Conservation (phyloP, 2,329 filamentous ascomycete genomes). For the Dendrostoma leiphaemia region DNA sequence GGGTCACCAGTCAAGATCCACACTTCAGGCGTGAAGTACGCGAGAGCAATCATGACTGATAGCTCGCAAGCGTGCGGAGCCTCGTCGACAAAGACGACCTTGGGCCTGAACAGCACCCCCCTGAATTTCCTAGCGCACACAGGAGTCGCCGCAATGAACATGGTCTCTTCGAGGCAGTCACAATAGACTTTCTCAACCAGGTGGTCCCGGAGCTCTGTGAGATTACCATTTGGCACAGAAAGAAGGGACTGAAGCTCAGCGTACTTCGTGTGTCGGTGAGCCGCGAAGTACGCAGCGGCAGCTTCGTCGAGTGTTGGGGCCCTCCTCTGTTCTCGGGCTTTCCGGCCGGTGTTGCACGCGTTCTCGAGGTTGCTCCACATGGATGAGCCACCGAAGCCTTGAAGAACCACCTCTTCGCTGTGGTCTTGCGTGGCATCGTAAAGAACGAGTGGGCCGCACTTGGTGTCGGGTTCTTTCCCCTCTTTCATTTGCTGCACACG, state of each 20-base stretch:
- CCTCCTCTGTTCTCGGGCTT: neutral
- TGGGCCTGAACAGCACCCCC: neutral
- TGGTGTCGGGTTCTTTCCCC: neutral
- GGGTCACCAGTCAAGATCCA: conserved; percentile 1
- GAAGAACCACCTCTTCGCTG: neutral
- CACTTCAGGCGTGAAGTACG: neutral
- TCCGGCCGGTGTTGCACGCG: no score
- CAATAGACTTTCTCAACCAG: neutral
- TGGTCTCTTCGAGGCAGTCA: neutral
- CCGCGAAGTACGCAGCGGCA: neutral
- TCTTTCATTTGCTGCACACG: neutral
- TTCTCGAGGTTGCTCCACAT: no score
- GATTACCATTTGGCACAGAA: no score
- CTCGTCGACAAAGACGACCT: neutral
- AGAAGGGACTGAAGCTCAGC: neutral
- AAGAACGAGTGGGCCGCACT: neutral
- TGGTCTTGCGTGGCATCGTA: neutral
- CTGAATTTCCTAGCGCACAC: neutral
- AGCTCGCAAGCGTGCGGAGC: neutral
- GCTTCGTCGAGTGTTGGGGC: neutral
- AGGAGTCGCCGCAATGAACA: neutral
- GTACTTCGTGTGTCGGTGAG: neutral
- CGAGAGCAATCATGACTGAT: neutral
- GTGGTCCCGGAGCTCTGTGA: neutral
- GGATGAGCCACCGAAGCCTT: no score